A percentile compares a stretch with the other conserved stretches of the same genome.
Evolutionary conservation across 495 filamentous ascomycete species (phyloP).

Genomic region (Aspergillus nanangensis): DNA sequence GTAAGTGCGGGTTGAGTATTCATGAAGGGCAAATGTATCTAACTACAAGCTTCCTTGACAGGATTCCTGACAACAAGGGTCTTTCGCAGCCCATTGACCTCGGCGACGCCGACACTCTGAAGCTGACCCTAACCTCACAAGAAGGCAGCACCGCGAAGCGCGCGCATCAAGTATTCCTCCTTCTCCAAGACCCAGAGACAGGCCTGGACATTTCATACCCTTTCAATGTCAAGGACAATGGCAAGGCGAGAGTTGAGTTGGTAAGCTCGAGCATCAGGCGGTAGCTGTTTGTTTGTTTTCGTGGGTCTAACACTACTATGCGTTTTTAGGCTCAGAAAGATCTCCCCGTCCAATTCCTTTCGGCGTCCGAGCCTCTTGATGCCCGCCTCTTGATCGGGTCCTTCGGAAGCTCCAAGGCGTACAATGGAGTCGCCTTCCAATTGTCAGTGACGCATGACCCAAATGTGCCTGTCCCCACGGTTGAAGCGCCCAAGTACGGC

Average conservation of each 20-base stretch:
- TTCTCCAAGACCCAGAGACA: constrained; percentile 66
- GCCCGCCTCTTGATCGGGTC: constrained; percentile 81
- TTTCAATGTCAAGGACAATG: constrained; percentile 78
- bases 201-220: constrained; percentile 88
- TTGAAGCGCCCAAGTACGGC: constrained; percentile 69
- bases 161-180: constrained; percentile 90
- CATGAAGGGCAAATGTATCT: constrained; percentile 1
- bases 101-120: constrained; percentile 67
- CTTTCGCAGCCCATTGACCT: constrained; percentile 63
- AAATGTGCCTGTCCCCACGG: constrained; percentile 51
- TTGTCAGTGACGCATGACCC: constrained; percentile 61
- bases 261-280: constrained; percentile 44
- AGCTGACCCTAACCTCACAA: constrained; percentile 73
- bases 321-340: constrained; percentile 74
- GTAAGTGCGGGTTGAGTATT: constrained; percentile 41
- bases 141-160: constrained; percentile 73
- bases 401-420: constrained; percentile 69
- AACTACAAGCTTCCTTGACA: constrained; percentile 25
- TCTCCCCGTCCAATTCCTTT: constrained; percentile 77
- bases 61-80: constrained; percentile 58
- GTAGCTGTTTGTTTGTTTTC: background rate
- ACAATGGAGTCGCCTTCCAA: constrained; percentile 60
- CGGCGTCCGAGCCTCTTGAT: constrained; percentile 58
- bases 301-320: constrained; percentile 7
- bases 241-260: constrained; percentile 78